A percentile compares a stretch with the other conserved stretches of the same genome.
Conservation (phyloP, 2,329 filamentous ascomycete genomes). For the Dothideomycetes sp. region DNA sequence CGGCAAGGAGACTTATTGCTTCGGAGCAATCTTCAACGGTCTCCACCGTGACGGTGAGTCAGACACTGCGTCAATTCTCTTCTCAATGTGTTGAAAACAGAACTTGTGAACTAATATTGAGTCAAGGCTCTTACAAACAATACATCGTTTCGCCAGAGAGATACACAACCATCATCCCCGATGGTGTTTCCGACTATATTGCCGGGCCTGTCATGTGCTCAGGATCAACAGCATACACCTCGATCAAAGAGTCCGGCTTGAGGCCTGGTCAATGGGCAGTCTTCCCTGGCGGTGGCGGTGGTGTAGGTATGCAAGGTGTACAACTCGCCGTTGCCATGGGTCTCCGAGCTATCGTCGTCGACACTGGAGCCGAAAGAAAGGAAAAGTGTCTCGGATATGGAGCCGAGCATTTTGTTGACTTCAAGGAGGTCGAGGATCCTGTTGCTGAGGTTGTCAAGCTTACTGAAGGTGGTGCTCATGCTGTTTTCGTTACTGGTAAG, state of each 20-base stretch:
- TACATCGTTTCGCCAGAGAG: constrained; percentile 48
- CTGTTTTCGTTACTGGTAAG: constrained; percentile 26
- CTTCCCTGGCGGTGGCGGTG: constrained; percentile 48
- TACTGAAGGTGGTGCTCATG: constrained; percentile 41
- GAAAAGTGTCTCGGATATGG: constrained; percentile 41
- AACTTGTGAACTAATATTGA: neutral
- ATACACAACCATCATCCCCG: constrained; percentile 47
- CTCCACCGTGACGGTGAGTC: constrained; percentile 29
- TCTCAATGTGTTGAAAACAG: neutral
- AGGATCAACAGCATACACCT: constrained; percentile 49
- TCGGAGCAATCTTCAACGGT: constrained; percentile 37
- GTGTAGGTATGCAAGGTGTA: constrained; percentile 50
- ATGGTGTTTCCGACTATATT: constrained; percentile 45
- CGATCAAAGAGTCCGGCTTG: constrained; percentile 43
- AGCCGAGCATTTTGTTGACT: constrained; percentile 50
- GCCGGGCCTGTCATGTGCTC: constrained; percentile 54
- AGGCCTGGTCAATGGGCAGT: constrained; percentile 46
- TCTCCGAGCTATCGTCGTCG: constrained; percentile 47
- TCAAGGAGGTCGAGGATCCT: constrained; percentile 33
- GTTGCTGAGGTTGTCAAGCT: constrained; percentile 37
- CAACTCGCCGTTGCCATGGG: constrained; percentile 48
- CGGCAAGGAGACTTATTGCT: constrained; percentile 46
- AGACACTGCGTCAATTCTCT: too few relatives aligned
- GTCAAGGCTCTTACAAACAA: constrained; percentile 47
- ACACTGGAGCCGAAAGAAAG: constrained; percentile 41